Evolutionary conservation across 768 basidiomycete species (phyloP), one percentile per base, ranked within the genome.

Genomic region (Austroboletus eburneus): DNA sequence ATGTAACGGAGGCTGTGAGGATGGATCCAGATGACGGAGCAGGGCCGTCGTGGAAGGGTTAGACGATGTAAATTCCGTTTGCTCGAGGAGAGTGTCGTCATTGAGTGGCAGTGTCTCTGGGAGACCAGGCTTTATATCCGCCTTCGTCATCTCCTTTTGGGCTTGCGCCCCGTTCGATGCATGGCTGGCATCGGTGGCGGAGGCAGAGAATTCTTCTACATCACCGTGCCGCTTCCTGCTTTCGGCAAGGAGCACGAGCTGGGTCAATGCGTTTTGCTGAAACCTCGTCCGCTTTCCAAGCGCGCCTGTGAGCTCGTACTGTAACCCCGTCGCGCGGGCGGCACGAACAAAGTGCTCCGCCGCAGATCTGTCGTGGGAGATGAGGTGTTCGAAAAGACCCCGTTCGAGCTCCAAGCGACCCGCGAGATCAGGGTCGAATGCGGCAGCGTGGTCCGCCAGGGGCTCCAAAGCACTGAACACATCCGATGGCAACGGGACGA

Each of bases 81-180:
- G 83, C 68, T 99, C 96, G 33, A 99, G 77, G 16, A 99, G 76
- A 0, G 94, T 98, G 66, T 99, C 96, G 65, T 98, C 96, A 65
- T 98, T 95, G 39, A 98, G 75, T 2, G 75, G 71, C 22, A 98
- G 67, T 4, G 86, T 83, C 64, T 89, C 82, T n/a, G 95, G 93
- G 22, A 91, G 56, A 43, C 63, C 62, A 9, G 55, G 39, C 35
- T 46, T 49, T 13, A 48, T 43, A 6, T 20, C 22, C 10, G 21
- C 22, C 10, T 18, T 39, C 36, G 39, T 33, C 16, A 17, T 43
- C 49, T 46, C 51, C 12, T 40, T 44, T 36, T 42, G 50, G 27
- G 34, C 43, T 49, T 23, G 38, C 20, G 51, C 46, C 46, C 39
- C 50, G 24, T 51, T 43, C 43, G 45, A 8, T 12, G 23, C 18